Evolutionary conservation across 1,139 yeast species (phyloP), one percentile per base, ranked within the genome.

Genomic region (Yamadazyma triangularis): DNA sequence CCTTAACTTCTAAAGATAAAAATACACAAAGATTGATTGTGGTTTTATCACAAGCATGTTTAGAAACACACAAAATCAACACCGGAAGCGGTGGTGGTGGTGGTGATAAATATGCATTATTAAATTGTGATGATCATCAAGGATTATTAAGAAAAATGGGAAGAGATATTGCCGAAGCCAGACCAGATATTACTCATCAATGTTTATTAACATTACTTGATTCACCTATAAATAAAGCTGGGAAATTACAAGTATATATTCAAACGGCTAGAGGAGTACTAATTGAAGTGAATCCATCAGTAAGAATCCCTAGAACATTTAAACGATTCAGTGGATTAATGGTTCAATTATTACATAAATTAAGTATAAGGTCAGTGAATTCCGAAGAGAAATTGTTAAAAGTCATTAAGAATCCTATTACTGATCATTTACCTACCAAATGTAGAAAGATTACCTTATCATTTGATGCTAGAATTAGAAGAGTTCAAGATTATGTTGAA

Each of bases 41-140:
- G 13, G 98, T 91, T 15, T 72, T 91, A 34, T 81, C 96, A 7
- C 94, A 88, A 53, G 98, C 98, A 18, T 89, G 96, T 49, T 68
- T 91, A 36, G 98, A 91, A 56, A 89, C 97, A 10, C 94, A 89
- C 56, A 89, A 87, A 57, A 78, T 89, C 57, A 77, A 79, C 36
- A 68, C 83, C 3, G 79, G 86, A 8, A 77, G 81, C 7, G 74
- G 84, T 16, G 88, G 89, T 31, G 95, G 93, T 31, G 96, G 89
- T 55, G 95, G 94, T 32, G 97, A 89, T 55, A 85, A 91, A 56
- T 91, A 83, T 52, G 96, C 95, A 0, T 65, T 91, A 41, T 70
- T 91, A 48, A 91, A 91, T 64, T 91, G 98, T 68, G 98, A 91
- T 58, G 98, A 91, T 58, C 98, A 91, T 57, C 98, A 91, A 64